A percentile compares a stretch with the other conserved stretches of the same genome.
Evolutionary conservation across 1,284 basidiomycete genomes (phyloP).

Genomic region (Trichosporon ovoides): DNA sequence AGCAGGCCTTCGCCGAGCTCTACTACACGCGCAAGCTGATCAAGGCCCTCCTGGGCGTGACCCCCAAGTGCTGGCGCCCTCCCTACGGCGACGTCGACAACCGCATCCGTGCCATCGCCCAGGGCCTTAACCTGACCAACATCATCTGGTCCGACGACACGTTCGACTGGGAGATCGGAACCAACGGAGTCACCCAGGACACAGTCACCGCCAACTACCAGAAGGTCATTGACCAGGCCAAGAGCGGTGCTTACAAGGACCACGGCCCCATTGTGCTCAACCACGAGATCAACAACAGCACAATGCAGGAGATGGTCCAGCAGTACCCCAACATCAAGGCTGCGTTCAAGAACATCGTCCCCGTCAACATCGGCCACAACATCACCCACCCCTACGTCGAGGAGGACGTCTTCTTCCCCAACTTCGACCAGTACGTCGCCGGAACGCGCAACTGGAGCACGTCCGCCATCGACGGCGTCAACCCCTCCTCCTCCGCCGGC

Average conservation of each 20-base stretch:
- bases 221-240: slow-evolving; percentile 42
- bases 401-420: slow-evolving; percentile 42
- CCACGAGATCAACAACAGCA: slow-evolving; percentile 51
- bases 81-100: slow-evolving; percentile 55
- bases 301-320: slow-evolving; percentile 43
- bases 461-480: neutral
- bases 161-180: slow-evolving; percentile 49
- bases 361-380: slow-evolving; percentile 48
- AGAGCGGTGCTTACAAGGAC: slow-evolving; percentile 42
- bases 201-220: slow-evolving; percentile 51
- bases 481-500: neutral
- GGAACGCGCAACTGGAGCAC: slow-evolving; percentile 3
- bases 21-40: slow-evolving; percentile 54
- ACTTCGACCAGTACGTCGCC: slow-evolving; percentile 27
- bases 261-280: slow-evolving; percentile 50
- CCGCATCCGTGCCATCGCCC: slow-evolving; percentile 54
- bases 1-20: slow-evolving; percentile 55
- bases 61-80: slow-evolving; percentile 51
- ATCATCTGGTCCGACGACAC: slow-evolving; percentile 54
- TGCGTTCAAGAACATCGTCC: slow-evolving; percentile 44
- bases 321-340: slow-evolving; percentile 40
- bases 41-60: slow-evolving; percentile 53
- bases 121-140: slow-evolving; percentile 51
- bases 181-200: slow-evolving; percentile 35
- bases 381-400: slow-evolving; percentile 51